Base-by-base conservation (phyloP, 768 basidiomycete genomes). In the Serendipita vermifera region DNA sequence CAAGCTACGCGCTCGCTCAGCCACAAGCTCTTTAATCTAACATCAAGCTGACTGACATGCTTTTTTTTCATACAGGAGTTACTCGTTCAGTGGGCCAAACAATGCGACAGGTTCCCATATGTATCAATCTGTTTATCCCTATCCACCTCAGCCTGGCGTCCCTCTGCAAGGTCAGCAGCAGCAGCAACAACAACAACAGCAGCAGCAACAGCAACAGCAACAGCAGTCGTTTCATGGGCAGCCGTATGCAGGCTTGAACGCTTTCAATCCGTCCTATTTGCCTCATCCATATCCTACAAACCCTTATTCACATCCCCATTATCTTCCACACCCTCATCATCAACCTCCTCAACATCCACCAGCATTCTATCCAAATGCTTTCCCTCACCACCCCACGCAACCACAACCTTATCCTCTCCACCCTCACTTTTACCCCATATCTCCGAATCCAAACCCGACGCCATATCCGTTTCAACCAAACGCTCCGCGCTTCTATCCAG, bases 31-130 rank as follows among this genome's bases (percentile, higher is more conserved):
- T n/a, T n/a, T n/a, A n/a, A n/a, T n/a, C n/a, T n/a, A n/a, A n/a
- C n/a, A n/a, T n/a, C n/a, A n/a, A n/a, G 46, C 46, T 51, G 46
- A 51, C 46, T 9, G 31, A 29, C 20, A 3, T 20, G 22, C 46
- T 13, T 51, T 51, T 51, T 29, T 51, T 26, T 24, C 39, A 6
- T 20, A 41, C 46, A 51, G 46, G 46, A 51, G 29, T 29, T 51
- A 51, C 31, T 26, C 27, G 46, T 51, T 51, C 31, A 29, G 31
- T 51, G 46, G 46, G 31, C 27, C 9, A 51, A 51, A 51, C 31
- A 51, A 51, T 29, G n/a, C 31, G 31, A 2, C 15, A n/a, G 39
- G 39, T 41, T 24, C 17, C 17, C 39, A 41, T 41, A 41, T 41
- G 39, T 41, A 41, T 41, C 15, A n/a, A 7, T 20, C 26, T 41